Conservation (phyloP, 139 green algal genomes). For the Deuterostichococcus epilithicus region DNA sequence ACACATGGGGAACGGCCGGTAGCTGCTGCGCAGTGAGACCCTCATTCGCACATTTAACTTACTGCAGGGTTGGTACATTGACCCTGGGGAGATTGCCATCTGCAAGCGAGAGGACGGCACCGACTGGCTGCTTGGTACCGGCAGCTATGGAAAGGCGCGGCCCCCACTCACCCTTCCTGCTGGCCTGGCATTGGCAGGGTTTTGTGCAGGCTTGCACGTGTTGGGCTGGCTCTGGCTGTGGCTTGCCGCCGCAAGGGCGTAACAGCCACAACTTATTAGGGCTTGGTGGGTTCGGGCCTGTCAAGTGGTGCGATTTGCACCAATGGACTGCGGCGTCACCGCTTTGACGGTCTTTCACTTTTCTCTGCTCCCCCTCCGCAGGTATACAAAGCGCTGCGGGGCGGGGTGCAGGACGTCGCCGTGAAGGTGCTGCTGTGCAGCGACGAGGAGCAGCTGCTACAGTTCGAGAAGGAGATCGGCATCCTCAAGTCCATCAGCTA, state of each 20-base stretch:
- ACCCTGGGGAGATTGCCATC: not conserved
- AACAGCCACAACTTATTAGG: too few species aligned
- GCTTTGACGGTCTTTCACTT: too few species aligned
- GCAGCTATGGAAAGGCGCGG: not conserved
- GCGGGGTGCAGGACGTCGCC: not conserved
- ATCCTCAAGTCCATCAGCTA: conserved; percentile 1
- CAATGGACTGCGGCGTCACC: too few species aligned
- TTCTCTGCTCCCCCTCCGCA: not conserved
- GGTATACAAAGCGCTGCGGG: not conserved
- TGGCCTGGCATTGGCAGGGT: not conserved
- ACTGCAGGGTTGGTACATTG: not conserved
- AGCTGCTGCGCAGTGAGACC: too few species aligned
- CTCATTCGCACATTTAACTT: too few species aligned
- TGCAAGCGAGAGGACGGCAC: not conserved
- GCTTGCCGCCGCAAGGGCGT: too few species aligned
- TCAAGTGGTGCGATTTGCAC: too few species aligned
- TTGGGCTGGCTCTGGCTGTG: too few species aligned
- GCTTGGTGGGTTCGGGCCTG: too few species aligned
- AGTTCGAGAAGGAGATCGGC: conserved; percentile 2
- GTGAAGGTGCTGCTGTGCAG: not conserved
- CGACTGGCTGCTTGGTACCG: not conserved
- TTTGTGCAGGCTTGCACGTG: too few species aligned
- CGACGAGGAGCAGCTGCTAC: not conserved
- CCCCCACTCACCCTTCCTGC: not conserved
- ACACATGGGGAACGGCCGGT: too few species aligned